phyloP scores from a whole-genome alignment of 805 yeast genomes.

The Candida caryicola region DNA sequence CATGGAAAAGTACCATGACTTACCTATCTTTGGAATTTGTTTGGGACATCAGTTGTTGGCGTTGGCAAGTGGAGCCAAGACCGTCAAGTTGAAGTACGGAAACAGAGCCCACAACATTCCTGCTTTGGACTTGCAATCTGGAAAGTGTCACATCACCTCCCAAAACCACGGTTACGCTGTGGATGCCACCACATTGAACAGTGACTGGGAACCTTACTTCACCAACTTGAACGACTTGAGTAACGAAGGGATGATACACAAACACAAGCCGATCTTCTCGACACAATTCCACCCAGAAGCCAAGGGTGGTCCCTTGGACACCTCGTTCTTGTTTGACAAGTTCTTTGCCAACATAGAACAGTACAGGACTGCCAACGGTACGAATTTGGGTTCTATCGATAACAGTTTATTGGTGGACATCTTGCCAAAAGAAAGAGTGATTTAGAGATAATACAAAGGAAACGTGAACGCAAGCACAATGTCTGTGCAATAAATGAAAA shows the following conservation, averaged over 20 bases:
- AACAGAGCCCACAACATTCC: slow-evolving; percentile 99
- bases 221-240: slow-evolving; percentile 92
- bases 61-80: slow-evolving; percentile 90
- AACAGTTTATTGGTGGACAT: slow-evolving; percentile 56
- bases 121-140: slow-evolving; percentile 83
- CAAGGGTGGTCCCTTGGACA: slow-evolving; percentile 97
- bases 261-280: slow-evolving; percentile 83
- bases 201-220: slow-evolving; percentile 80
- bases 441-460: slow-evolving; percentile 27
- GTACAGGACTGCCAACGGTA: slow-evolving; percentile 42
- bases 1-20: slow-evolving; percentile 57
- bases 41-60: slow-evolving; percentile 96
- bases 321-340: slow-evolving; percentile 86
- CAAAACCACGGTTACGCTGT: slow-evolving; percentile 99
- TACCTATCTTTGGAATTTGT: slow-evolving; percentile 97
- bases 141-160: slow-evolving; percentile 95
- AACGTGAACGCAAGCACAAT: too few relatives aligned
- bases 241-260: slow-evolving; percentile 96
- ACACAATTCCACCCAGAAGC: slow-evolving; percentile 99
- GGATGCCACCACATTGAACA: slow-evolving; percentile 73
- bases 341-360: slow-evolving; percentile 68
- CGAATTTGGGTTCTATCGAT: slow-evolving; percentile 44
- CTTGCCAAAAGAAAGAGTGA: slow-evolving; percentile 63
- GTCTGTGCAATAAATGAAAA: neutral
- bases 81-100: slow-evolving; percentile 92